phyloP scores from a whole-genome alignment of 2,329 filamentous ascomycete genomes.

The Didymella pinodella region DNA sequence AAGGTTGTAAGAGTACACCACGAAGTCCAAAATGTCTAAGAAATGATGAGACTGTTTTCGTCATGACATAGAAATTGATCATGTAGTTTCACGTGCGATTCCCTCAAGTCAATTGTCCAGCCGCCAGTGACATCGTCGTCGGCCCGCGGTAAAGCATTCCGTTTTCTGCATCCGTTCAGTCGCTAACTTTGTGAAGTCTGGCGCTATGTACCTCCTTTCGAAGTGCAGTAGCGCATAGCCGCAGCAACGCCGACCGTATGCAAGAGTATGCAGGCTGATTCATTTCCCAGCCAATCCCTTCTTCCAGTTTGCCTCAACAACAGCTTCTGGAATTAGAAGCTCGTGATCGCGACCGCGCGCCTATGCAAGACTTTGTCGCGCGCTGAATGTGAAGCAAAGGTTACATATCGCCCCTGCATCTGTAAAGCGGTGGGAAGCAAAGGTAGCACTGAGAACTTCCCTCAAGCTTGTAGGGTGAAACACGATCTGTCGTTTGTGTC shows the following conservation, averaged over 20 bases:
- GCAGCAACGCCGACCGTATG: slow-evolving; percentile 26
- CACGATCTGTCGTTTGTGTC: slow-evolving; percentile 42
- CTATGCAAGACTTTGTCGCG: slow-evolving; percentile 19
- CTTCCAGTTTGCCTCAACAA: slow-evolving; percentile 7
- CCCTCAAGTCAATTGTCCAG: neutral
- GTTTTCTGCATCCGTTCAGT: slow-evolving; percentile 36
- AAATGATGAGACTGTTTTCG: neutral
- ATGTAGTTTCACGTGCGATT: neutral
- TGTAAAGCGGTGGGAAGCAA: slow-evolving; percentile 16
- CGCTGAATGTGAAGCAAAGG: slow-evolving; percentile 27
- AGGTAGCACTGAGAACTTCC: slow-evolving; percentile 32
- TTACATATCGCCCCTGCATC: slow-evolving; percentile 36
- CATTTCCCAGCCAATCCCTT: slow-evolving; percentile 27
- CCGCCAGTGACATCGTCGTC: slow-evolving; percentile 13
- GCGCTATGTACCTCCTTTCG: slow-evolving; percentile 40
- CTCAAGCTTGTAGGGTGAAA: slow-evolving; percentile 37
- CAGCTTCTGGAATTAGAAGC: slow-evolving; percentile 8
- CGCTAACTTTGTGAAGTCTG: slow-evolving; percentile 15
- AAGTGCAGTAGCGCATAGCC: slow-evolving; percentile 27
- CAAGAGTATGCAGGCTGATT: slow-evolving; percentile 30
- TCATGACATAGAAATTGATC: neutral
- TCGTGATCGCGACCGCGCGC: slow-evolving; percentile 14
- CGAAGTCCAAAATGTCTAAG: slow-evolving; percentile 2
- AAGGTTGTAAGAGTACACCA: neutral
- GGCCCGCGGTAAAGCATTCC: slow-evolving; percentile 23